Base-by-base conservation (phyloP, 2,329 filamentous ascomycete species). In the Colletotrichum echinochloae region DNA sequence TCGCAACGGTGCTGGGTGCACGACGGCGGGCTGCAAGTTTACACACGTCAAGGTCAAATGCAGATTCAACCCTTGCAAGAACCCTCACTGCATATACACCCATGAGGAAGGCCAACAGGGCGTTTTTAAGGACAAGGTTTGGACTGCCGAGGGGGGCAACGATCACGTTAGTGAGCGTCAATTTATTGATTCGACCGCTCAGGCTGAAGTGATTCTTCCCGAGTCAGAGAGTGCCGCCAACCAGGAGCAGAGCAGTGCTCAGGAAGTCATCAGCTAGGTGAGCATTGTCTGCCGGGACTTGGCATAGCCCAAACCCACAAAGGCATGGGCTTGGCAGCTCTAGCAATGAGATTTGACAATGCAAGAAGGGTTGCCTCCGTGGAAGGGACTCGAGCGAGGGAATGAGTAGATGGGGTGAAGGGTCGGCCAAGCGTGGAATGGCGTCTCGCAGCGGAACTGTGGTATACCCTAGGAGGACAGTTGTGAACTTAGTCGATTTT, bases 41-140 rank as follows among this genome's bases (percentile, higher is more conserved):
- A 95, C 93, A 16, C 96, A 99, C 82, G 83, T 92, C 74, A 90
- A 91, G 79, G 93, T 91, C 57, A 88, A 92, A 80, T 99, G 96
- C 90, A 94, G 91, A 79, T 98, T 92, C 83, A 95, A 91, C 75
- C 96, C 95, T 0, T 99, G 96, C 82, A 88, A 94, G 73, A 98
- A 98, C 83, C 89, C 92, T n/a, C 88, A 85, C 75, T 99, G 96
- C 80, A 87, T 91, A 5, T 98, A 94, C 84, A 94, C 94, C 81
- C 96, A 99, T 80, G 92, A 91, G 49, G 94, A 97, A 65, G 96
- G 95, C 16, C 96, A 99, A 83, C 90, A 93, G 75, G 94, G 93
- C 60, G 89, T 88, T 18, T 95, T 94, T 81, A 89, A 91, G 72
- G 94, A 97, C 80, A 98, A 97, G 83, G 94, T 97, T 35, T 98